These are phyloP conservation scores for Mortierella polycephala DNA, from an alignment of 371 early-diverging fungal species.

Conservation along the genomic window DNA sequence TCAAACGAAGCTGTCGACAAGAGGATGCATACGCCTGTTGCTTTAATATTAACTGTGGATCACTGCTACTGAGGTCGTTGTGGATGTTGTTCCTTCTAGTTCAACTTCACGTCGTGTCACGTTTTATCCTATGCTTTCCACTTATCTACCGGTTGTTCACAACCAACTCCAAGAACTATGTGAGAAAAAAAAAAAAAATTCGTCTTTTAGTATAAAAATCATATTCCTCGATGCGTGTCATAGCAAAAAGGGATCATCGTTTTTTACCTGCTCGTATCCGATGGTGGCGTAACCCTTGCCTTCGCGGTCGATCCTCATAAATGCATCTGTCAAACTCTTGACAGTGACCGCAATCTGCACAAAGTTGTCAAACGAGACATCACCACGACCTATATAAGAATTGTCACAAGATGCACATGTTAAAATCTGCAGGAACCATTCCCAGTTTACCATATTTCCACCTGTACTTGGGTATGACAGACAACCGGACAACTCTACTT, in stretches of 20 bases:
- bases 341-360: slow-evolving; percentile 76
- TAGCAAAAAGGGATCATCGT: background rate
- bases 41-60: too few species aligned
- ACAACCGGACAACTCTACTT: slow-evolving; percentile 7
- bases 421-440: background rate
- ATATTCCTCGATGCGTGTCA: too few species aligned
- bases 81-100: too few species aligned
- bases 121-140: too few species aligned
- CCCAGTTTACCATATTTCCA: background rate
- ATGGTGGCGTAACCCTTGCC: slow-evolving; percentile 69
- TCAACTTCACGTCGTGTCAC: too few species aligned
- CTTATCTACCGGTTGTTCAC: slow-evolving; percentile 54
- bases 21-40: too few species aligned
- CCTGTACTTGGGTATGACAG: background rate
- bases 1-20: too few species aligned
- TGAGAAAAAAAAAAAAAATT: background rate
- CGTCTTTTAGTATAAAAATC: background rate
- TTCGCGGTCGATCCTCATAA: slow-evolving; percentile 67
- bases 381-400: slow-evolving; percentile 37
- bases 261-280: slow-evolving; percentile 62
- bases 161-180: slow-evolving; percentile 58
- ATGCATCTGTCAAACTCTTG: slow-evolving; percentile 73
- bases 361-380: slow-evolving; percentile 74
- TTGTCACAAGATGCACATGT: background rate
- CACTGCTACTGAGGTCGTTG: too few species aligned